phyloP scores from a whole-genome alignment of 2,329 filamentous ascomycete genomes.

The Trichoderma sp. region DNA sequence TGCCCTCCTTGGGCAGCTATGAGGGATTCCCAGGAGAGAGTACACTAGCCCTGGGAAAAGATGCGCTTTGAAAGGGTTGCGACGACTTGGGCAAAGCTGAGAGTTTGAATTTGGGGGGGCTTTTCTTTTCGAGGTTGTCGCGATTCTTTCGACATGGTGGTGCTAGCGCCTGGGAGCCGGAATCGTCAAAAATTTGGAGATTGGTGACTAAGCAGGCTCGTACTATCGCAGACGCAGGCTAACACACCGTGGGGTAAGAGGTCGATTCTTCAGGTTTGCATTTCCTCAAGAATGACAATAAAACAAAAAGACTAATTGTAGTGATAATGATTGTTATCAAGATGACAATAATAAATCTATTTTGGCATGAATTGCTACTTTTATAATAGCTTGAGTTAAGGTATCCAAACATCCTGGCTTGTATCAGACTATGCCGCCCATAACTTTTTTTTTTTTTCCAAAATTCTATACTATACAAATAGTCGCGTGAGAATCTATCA shows the following conservation, averaged over 20 bases:
- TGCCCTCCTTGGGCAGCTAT: background rate
- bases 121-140: conserved; percentile 12
- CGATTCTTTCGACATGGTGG: conserved; percentile 15
- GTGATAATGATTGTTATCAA: background rate
- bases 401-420: background rate
- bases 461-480: background rate
- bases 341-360: background rate
- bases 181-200: conserved; percentile 27
- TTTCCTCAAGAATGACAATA: background rate
- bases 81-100: background rate
- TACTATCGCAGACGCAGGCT: background rate
- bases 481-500: background rate
- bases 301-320: background rate
- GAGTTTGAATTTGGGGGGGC: background rate
- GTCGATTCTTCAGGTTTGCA: background rate
- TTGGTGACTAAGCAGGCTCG: conserved; percentile 22
- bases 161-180: background rate
- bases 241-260: no score
- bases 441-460: background rate
- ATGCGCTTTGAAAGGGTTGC: background rate
- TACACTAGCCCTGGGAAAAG: background rate
- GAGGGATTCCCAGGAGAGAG: background rate
- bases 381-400: background rate
- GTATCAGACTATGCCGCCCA: conserved; percentile 6
- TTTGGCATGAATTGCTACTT: background rate